Base-by-base conservation (phyloP, 352 stramenopile species). In the Phytopythium litorale region DNA sequence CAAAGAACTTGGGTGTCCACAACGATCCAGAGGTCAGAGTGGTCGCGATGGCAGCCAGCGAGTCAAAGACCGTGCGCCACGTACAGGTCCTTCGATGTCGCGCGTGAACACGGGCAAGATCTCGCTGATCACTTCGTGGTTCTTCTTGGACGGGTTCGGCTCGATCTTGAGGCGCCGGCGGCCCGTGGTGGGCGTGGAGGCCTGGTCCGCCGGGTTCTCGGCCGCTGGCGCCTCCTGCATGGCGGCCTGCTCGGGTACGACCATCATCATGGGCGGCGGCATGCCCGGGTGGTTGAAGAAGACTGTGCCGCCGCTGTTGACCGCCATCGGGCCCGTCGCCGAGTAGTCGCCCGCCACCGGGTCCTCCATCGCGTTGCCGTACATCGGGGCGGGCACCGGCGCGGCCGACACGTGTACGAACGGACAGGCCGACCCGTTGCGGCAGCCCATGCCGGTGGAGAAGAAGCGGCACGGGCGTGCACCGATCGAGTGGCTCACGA, bases 71-170 rank as follows among this genome's bases (percentile, higher is more conserved):
- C 40, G 38, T 30, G 18, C 35, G 45, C 25, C 21, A 84, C 68
- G 70, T 56, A 92, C 84, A 53, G 84, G 84, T 67, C 81, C 81
- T 75, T 91, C 74, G 60, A 92, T 91, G 35, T 89, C 81, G 55
- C 84, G 72, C 45, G 84, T 91, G 32, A 90, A 65, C 45, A 92
- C 84, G 11, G 84, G 84, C 35, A 88, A 60, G 48, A 92, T 88
- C 66, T 91, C 84, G 54, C 79, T 87, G 60, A 91, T 89, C 15
- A 81, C 73, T 60, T 92, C 84, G 60, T 79, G 78, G 54, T 84
- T 82, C 23, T 80, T 84, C 60, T 85, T 88, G 25, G 73, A 75
- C 38, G 78, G 75, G 33, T 92, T 91, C 40, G 78, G 69, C 60
- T 91, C 79, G 52, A 91, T 88, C 48, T 89, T 78, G 33, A 90